Evolutionary conservation across 352 stramenopile genomes (phyloP).

Genomic region (Pythium brassicae): DNA sequence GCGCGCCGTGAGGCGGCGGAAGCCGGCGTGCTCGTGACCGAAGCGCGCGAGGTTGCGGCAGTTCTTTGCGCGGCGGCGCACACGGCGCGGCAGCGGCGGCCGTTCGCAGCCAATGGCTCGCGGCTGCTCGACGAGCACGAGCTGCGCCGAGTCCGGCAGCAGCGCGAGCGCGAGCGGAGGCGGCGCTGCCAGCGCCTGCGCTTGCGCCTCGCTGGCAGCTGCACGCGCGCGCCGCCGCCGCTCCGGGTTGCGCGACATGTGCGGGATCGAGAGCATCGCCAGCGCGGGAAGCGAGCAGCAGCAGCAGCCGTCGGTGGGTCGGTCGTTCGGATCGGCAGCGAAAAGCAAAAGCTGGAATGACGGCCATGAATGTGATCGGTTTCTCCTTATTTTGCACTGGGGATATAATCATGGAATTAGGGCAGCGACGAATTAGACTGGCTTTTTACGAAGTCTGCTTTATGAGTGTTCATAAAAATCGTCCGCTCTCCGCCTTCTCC

Average conservation of each 20-base stretch:
- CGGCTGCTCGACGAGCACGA: conserved; percentile 11
- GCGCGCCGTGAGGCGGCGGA: conserved; percentile 25
- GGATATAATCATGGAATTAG: conserved; percentile 1
- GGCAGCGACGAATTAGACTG: background rate
- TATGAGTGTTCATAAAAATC: background rate
- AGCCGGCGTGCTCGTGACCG: conserved; percentile 23
- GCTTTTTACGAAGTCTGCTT: background rate
- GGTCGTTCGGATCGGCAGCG: background rate
- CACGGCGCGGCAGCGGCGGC: conserved; percentile 5
- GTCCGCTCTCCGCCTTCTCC: background rate
- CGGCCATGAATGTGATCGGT: background rate
- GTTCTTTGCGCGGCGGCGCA: conserved; percentile 32
- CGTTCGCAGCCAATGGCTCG: background rate
- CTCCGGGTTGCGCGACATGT: conserved; percentile 16
- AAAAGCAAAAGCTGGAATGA: background rate
- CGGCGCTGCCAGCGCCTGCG: background rate
- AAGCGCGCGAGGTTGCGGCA: conserved; percentile 34
- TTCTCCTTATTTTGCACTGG: background rate
- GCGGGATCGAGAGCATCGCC: conserved; percentile 24
- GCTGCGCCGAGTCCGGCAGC: conserved; percentile 8
- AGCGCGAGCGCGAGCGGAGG: conserved; percentile 8
- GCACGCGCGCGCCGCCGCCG: conserved; percentile 4
- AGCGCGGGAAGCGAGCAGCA: conserved; percentile 8
- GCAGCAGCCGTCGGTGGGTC: background rate
- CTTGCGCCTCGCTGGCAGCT: background rate